Percentiles rank a stretch among this genome's conserved stretches.
Evolutionary conservation across 208 protist genomes (phyloP).

Genomic region (Perkinsela sp.): DNA sequence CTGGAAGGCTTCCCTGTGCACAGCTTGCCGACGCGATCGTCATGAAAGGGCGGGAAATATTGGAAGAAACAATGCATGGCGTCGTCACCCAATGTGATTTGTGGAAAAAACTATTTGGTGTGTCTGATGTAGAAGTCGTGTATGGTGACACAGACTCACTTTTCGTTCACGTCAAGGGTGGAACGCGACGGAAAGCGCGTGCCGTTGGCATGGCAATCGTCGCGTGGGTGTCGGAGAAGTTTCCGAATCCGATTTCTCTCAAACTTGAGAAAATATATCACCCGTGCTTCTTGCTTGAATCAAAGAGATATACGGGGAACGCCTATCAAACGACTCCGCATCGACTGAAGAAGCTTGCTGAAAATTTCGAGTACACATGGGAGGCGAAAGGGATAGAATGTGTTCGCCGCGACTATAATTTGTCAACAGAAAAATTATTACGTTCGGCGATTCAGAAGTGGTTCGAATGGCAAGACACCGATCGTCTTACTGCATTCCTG

Average conservation of each 20-base stretch:
- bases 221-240: neutral
- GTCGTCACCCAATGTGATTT: slow-evolving; percentile 16
- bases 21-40: slow-evolving; percentile 77
- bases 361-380: slow-evolving; percentile 75
- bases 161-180: slow-evolving; percentile 22
- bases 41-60: slow-evolving; percentile 90
- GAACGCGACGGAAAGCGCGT: neutral
- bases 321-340: slow-evolving; percentile 18
- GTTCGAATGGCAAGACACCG: slow-evolving; percentile 26
- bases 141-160: slow-evolving; percentile 98
- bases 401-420: slow-evolving; percentile 95
- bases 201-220: neutral
- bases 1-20: slow-evolving; percentile 92
- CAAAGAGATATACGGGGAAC: slow-evolving; percentile 97
- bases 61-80: slow-evolving; percentile 75
- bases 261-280: slow-evolving; percentile 98
- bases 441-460: slow-evolving; percentile 13
- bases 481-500: slow-evolving; percentile 13
- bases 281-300: slow-evolving; percentile 96
- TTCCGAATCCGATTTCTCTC: slow-evolving; percentile 73
- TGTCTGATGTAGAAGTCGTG: slow-evolving; percentile 77
- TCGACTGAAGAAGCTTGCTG: slow-evolving; percentile 32
- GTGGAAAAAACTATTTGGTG: slow-evolving; percentile 43
- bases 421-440: slow-evolving; percentile 14
- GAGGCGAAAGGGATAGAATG: slow-evolving; percentile 93